Base-by-base conservation (phyloP, 2,329 filamentous ascomycete genomes). In the Eutypella sp. region DNA sequence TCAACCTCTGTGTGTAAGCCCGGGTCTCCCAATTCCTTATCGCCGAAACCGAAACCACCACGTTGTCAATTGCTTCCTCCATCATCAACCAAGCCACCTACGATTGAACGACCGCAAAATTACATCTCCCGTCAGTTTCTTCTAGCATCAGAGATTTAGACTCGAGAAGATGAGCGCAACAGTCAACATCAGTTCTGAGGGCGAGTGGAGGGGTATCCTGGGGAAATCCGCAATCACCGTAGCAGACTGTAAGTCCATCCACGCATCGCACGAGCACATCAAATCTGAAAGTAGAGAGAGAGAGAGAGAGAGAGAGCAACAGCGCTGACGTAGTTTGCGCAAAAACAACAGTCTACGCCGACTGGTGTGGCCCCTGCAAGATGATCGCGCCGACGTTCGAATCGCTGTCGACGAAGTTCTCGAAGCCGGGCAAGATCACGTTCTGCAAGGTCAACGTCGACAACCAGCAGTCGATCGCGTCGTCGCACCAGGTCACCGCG, bases 361-460 rank as follows among this genome's bases (percentile, higher is more conserved):
- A 95, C 70, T 96, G 89, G 88, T 97, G 90, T 67, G 87, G 85
- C 46, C 90, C 92, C 61, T 96, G 91, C 79, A 95, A 95, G 71
- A 81, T 85, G 64, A 95, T 97, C 55, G 88, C 88, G 41, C 92
- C 92, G 18, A 81, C 87, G 47, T 97, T 95, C 67, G 89, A 96
- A 62, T 82, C 85, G 58, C 83, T 97, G 47, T 81, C 90, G 40
- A 75, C 78, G 48, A 86, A 92, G 65, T 81, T 93, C 61, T 84
- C 89, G 41, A 84, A 89, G 54, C 84, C 89, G 15, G 85, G 85
- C 61, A 84, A 83, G 62, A 86, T 97, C 60, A 87, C 88, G 40
- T 99, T 97, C 65, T 84, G 82, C 62, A 97, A 96, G 71, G 82
- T 97, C 72, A 85, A 97, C 73, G 89, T 91, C 61, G 91, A 96